Percentiles rank a stretch among this genome's conserved stretches.
phyloP scores from a whole-genome alignment of 169 alveolate genomes.

The Eimeria sp. region DNA sequence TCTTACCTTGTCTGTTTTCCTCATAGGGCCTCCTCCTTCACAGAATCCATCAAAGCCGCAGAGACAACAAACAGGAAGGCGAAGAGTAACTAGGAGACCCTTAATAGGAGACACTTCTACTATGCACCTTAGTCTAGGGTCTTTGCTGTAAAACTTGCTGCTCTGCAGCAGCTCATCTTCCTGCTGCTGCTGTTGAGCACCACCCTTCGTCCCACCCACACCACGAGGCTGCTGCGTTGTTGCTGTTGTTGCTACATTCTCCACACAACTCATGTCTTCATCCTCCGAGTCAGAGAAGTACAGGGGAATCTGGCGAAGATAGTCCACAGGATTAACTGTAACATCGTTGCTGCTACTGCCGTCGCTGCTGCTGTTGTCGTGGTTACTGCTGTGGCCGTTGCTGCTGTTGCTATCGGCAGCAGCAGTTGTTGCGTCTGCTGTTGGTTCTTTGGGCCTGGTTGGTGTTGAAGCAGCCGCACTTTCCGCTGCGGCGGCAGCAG shows the following conservation, averaged over 20 bases:
- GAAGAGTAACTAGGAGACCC: slow-evolving; percentile 42
- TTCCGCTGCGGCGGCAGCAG: slow-evolving; percentile 12
- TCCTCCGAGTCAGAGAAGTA: slow-evolving; percentile 60
- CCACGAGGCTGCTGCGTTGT: too few species aligned
- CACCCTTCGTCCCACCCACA: not conserved
- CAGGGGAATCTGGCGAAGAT: slow-evolving; percentile 44
- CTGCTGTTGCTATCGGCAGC: slow-evolving; percentile 30
- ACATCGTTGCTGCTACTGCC: too few species aligned
- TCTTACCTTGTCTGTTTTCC: slow-evolving; percentile 67
- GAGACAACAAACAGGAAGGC: slow-evolving; percentile 70
- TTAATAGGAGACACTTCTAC: slow-evolving; percentile 37
- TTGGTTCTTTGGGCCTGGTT: not conserved
- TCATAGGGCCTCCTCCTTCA: slow-evolving; percentile 62
- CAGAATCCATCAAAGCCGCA: slow-evolving; percentile 77
- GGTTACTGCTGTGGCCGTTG: not conserved
- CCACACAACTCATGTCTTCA: slow-evolving; percentile 28
- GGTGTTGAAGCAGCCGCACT: not conserved
- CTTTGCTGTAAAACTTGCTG: slow-evolving; percentile 65
- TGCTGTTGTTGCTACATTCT: not conserved
- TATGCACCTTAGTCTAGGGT: slow-evolving; percentile 40
- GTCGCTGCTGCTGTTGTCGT: too few species aligned
- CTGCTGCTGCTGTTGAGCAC: slow-evolving; percentile 10
- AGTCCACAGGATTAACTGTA: not conserved
- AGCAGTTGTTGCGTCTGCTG: not conserved
- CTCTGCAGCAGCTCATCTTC: slow-evolving; percentile 35